Evolutionary conservation across 331 rosid species (phyloP), one percentile per base, ranked within the genome.

Genomic region (Malus hybrid): DNA sequence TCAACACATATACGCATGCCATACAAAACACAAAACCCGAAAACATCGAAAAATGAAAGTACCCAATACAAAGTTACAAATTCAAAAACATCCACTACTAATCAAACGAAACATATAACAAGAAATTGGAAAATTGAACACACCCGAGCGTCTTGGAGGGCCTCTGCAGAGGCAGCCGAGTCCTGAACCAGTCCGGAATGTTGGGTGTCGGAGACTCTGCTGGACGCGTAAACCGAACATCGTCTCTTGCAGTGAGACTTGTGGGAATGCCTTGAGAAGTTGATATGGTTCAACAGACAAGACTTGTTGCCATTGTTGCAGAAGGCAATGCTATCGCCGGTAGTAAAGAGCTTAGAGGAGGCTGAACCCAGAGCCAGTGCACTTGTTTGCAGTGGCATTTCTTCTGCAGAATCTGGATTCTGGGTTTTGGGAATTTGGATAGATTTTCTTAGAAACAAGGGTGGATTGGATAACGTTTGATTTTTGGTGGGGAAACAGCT

Each of bases 61-160:
- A 62, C 66, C 36, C 36, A 70, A 32, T 4, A 15, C 24, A 13
- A 50, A 50, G 3, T 44, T 44, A 44, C 50, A 44, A 44, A 44
- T 10, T 50, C 62, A 26, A 30, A 53, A 53, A 50, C 44, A 29
- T 2, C 18, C 2, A 67, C 53, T 34, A 63, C 28, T 30, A 10
- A 26, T 20, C 4, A 22, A 53, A 20, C n/a, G 16, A 13, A 44
- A 77, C 15, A 4, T 28, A 32, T 24, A 29, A 9, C 22, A 9
- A 50, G 28, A 29, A 62, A 16, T 24, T 69, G 28, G 34, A 22
- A 70, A 46, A 26, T 24, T 19, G 72, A 30, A 87, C 84, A 69
- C 88, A 93, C 98, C 97, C 88, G 93, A 83, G 92, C 73, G 28
- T 34, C 91, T 22, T 90, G 85, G 87, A 80, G 9, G 63, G 28